Evolutionary conservation across 2,329 filamentous ascomycete species (phyloP).

Genomic region (Chalaropsis thielavioides): DNA sequence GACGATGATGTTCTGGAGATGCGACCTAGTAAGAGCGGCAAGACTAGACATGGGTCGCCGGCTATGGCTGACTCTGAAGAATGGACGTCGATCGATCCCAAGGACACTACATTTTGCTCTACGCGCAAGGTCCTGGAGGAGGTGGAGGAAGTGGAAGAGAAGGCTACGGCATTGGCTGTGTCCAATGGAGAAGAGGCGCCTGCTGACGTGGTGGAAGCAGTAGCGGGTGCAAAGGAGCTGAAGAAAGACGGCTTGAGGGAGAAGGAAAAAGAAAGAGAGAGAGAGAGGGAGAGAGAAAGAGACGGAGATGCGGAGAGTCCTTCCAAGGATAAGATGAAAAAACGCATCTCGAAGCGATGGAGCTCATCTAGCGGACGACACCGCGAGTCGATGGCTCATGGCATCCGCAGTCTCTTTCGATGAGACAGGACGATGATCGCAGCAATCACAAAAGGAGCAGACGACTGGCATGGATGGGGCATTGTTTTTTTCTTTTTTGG

Average conservation of each 20-base stretch:
- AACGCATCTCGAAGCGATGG: slow-evolving; percentile 14
- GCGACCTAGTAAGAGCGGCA: slow-evolving; percentile 7
- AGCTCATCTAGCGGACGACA: slow-evolving; percentile 12
- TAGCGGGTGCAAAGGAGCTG: background rate
- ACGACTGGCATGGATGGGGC: background rate
- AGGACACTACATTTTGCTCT: background rate
- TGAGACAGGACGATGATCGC: slow-evolving; percentile 2
- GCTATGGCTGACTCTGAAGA: background rate
- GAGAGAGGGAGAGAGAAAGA: background rate
- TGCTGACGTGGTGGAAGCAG: background rate
- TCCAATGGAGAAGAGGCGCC: background rate
- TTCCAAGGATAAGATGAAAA: slow-evolving; percentile 2
- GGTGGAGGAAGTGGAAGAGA: slow-evolving; percentile 6
- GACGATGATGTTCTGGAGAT: slow-evolving; percentile 15
- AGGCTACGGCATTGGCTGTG: slow-evolving; percentile 2
- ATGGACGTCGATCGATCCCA: background rate
- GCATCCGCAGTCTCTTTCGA: slow-evolving; percentile 16
- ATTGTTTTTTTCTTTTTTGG: background rate
- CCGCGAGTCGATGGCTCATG: slow-evolving; percentile 14
- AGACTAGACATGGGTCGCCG: background rate
- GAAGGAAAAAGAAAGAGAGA: background rate
- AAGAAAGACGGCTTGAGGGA: background rate
- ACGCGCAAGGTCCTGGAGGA: slow-evolving; percentile 9
- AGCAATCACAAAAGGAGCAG: background rate
- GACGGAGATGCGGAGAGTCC: background rate